Base-by-base conservation (phyloP, 164 flowering plant species). In the Amborella trichopoda region DNA sequence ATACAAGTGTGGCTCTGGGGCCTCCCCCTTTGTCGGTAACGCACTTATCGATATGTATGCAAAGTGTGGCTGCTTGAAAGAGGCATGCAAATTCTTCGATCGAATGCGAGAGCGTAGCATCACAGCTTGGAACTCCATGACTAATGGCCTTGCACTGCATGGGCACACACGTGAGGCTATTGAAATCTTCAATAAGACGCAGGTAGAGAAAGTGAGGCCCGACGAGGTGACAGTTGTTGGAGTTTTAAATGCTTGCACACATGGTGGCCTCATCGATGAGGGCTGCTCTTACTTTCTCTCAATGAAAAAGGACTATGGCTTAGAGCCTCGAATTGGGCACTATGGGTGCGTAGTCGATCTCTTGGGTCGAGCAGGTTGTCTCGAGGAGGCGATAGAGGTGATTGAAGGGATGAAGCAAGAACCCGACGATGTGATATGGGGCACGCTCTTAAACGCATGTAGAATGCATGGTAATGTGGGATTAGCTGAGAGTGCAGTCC, bases 381-480 rank as follows among this genome's bases (percentile, higher is more conserved):
- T 81, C 46, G 68, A 70, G 25, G 76, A 78, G 52, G 81, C 80
- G 34, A 46, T 74, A 69, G 65, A 63, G 39, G 59, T 78, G 42
- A 61, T 81, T 23, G 64, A 41, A 3, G 67, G 55, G 25, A 78
- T 81, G 83, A 63, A 27, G 47, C 62, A 67, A 6, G 55, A 72
- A 59, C 73, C 85, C 5, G 81, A 81, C 59, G 83, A 71, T 47
- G 83, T 59, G 32, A 54, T 78, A 3, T 81, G 81, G 85, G 81
- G 79, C 28, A 70, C 90, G 28, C 56, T 78, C 66, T 74, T 81
- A 18, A 78, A 71, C 54, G 81, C 76, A 1, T 70, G 80, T 53
- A 74, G 62, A 46, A 64, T 72, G 42, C 68, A 78, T 54, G 70
- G 77, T 2, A 71, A 59, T 11, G 42, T 54, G 19, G 80, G 73